Conservation (phyloP, 2,329 filamentous ascomycete species). For the Ophidiomyces ophidiicola region DNA sequence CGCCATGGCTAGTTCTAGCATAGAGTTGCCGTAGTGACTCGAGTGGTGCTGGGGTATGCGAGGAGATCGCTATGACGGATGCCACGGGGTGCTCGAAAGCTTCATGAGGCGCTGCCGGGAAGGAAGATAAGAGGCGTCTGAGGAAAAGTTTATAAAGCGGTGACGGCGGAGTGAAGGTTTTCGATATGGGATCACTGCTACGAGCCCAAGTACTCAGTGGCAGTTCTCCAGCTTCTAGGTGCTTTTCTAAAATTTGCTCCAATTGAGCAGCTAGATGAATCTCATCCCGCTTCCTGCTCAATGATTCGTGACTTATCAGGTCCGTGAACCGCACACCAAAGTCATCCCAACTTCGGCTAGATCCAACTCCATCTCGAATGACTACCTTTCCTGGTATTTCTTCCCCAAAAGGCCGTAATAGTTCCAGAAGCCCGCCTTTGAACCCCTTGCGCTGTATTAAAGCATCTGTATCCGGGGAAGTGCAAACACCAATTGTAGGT, state of each 20-base stretch:
- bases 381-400: conserved; percentile 75
- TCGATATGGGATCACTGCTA: conserved; percentile 18
- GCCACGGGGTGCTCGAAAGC: conserved; percentile 91
- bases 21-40: conserved; percentile 79
- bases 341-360: conserved; percentile 73
- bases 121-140: conserved; percentile 65
- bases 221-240: conserved; percentile 62
- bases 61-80: conserved; percentile 89
- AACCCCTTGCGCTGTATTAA: conserved; percentile 77
- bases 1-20: conserved; percentile 66
- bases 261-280: conserved; percentile 43
- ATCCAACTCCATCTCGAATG: conserved; percentile 78
- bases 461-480: conserved; percentile 75
- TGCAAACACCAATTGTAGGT: conserved; percentile 74
- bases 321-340: conserved; percentile 77
- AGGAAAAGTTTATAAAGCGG: conserved; percentile 80
- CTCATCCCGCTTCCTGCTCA: conserved; percentile 17
- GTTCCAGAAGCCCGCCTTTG: conserved; percentile 64
- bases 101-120: conserved; percentile 71
- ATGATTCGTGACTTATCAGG: conserved; percentile 38
- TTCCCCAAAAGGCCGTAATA: conserved; percentile 86
- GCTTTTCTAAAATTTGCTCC: conserved; percentile 67
- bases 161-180: conserved; percentile 42
- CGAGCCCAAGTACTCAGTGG: conserved; percentile 24
- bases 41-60: conserved; percentile 68